These are phyloP conservation scores for Nemania sp. DNA, from an alignment of 2,329 filamentous ascomycete species.

Conservation along the genomic window DNA sequence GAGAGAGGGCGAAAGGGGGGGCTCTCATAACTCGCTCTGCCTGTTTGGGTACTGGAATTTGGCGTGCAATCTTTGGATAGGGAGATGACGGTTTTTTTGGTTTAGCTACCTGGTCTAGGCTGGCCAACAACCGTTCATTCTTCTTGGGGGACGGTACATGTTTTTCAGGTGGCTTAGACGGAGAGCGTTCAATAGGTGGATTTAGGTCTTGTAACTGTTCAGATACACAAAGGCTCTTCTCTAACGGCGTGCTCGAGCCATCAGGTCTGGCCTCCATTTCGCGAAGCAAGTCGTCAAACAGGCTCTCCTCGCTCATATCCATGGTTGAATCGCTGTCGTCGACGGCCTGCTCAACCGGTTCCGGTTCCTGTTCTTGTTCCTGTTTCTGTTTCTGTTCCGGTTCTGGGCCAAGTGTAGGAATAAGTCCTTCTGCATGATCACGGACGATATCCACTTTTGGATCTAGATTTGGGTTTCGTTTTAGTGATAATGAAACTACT, in stretches of 20 bases:
- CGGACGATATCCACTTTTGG: background rate
- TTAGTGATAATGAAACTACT: conserved; percentile 1
- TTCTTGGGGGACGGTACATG: conserved; percentile 5
- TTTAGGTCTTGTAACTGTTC: conserved; percentile 14
- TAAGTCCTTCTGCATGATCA: conserved; percentile 2
- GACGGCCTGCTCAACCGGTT: background rate
- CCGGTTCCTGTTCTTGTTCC: background rate
- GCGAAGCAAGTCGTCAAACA: conserved; percentile 28
- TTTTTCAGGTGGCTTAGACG: conserved; percentile 23
- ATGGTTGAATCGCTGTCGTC: conserved; percentile 27
- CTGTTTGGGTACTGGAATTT: background rate
- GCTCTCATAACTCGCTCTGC: conserved; percentile 7
- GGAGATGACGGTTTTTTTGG: background rate
- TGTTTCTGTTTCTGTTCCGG: background rate
- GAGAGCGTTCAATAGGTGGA: conserved; percentile 7
- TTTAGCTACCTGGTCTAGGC: background rate
- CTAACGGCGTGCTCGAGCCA: background rate
- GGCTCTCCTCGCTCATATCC: conserved; percentile 29
- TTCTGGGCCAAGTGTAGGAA: background rate
- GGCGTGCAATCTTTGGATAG: conserved; percentile 1
- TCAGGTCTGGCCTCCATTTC: conserved; percentile 7
- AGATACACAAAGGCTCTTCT: background rate
- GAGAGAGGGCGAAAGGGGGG: conserved; percentile 5
- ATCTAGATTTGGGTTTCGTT: background rate
- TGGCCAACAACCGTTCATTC: background rate